A percentile compares a stretch with the other conserved stretches of the same genome.
phyloP scores from a whole-genome alignment of 306 rosid genomes.

The Glycine tomentella region DNA sequence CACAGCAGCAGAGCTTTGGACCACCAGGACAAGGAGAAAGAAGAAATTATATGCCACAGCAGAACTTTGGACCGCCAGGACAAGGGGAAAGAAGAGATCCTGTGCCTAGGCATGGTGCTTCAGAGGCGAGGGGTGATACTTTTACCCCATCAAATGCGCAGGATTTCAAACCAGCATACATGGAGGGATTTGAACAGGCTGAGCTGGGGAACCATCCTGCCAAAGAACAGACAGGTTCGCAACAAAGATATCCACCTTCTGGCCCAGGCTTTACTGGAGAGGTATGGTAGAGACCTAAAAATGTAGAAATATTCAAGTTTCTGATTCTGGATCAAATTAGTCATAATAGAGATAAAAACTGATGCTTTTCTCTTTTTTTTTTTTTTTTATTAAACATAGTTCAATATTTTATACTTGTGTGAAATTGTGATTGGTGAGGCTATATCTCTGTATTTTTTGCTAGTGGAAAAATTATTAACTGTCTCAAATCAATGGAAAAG shows the following conservation, averaged over 20 bases:
- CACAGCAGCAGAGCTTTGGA: slow-evolving; percentile 51
- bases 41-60: slow-evolving; percentile 46
- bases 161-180: slow-evolving; percentile 67
- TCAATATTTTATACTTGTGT: not conserved
- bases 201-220: slow-evolving; percentile 35
- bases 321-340: not conserved
- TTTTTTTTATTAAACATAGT: slow-evolving; percentile 12
- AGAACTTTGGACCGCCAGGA: slow-evolving; percentile 56
- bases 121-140: slow-evolving; percentile 48
- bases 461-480: not conserved
- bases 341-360: slow-evolving; percentile 3
- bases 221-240: slow-evolving; percentile 53
- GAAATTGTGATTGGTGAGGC: not conserved
- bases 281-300: slow-evolving; percentile 22
- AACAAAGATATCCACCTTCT: slow-evolving; percentile 63
- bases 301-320: not conserved
- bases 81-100: slow-evolving; percentile 62
- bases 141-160: slow-evolving; percentile 59
- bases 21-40: slow-evolving; percentile 49
- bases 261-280: slow-evolving; percentile 57
- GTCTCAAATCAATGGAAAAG: slow-evolving; percentile 19
- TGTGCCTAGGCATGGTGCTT: slow-evolving; percentile 50
- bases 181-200: slow-evolving; percentile 57
- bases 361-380: slow-evolving; percentile 11
- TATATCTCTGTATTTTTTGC: slow-evolving; percentile 8